These are phyloP conservation scores for Suillus hirtellus DNA, from an alignment of 768 basidiomycete genomes.

Conservation along the genomic window DNA sequence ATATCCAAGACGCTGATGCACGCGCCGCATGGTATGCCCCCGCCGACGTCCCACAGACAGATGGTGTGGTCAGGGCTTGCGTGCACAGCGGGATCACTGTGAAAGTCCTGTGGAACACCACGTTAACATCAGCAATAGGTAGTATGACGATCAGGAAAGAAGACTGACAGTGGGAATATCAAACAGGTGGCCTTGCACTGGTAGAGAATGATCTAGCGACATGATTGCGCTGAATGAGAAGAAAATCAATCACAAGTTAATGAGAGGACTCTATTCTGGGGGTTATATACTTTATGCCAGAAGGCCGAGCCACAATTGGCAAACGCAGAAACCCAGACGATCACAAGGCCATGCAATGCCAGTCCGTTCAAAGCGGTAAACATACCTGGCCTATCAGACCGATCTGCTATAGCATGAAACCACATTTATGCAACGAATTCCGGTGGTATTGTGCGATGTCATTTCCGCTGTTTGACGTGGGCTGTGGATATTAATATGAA, in stretches of 20 bases:
- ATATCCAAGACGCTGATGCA: slow-evolving; percentile 14
- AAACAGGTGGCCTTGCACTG: neutral
- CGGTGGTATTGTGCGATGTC: neutral
- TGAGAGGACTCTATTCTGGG: neutral
- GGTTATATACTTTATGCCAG: slow-evolving; percentile 3
- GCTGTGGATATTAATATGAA: neutral
- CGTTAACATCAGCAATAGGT: neutral
- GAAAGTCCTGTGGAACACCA: neutral
- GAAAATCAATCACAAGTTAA: neutral
- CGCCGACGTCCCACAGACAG: slow-evolving; percentile 16
- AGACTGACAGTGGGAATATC: neutral
- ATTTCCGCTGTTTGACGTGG: neutral
- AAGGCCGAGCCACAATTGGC: neutral
- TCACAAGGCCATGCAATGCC: neutral
- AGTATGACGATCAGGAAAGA: neutral
- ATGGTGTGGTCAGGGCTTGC: neutral
- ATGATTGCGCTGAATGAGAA: neutral
- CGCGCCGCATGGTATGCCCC: slow-evolving; percentile 1
- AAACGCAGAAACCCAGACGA: neutral
- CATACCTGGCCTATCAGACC: neutral
- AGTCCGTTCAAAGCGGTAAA: neutral
- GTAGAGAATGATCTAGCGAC: neutral
- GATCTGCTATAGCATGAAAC: neutral
- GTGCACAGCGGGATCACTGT: too few relatives aligned
- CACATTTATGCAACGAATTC: neutral